Evolutionary conservation across 495 filamentous ascomycete genomes (phyloP).

Genomic region (Trichoderma reesei): DNA sequence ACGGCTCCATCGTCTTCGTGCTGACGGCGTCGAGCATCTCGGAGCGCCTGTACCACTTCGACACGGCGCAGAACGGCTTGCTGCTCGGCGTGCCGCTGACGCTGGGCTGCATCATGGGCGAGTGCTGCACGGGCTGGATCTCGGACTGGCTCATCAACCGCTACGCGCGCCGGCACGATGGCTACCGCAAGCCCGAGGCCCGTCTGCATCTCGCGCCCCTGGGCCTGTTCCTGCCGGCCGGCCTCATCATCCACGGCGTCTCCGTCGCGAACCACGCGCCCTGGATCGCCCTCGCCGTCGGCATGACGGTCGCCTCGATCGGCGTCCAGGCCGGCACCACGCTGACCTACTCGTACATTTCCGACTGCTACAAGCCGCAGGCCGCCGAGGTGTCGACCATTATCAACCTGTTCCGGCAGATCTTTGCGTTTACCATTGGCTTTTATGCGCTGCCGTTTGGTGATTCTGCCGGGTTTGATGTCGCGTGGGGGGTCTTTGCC

Average conservation of each 20-base stretch:
- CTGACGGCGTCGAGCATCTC: conserved; percentile 21
- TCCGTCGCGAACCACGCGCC: conserved; percentile 6
- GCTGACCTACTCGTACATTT: conserved; percentile 24
- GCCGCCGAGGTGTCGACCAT: conserved; percentile 13
- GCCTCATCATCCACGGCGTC: conserved; percentile 16
- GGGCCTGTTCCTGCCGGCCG: conserved; percentile 21
- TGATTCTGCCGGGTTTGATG: conserved; percentile 16
- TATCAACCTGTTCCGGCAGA: conserved; percentile 13
- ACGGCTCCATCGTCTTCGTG: conserved; percentile 22
- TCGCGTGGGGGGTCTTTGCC: conserved; percentile 16
- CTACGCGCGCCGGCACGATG: conserved; percentile 13
- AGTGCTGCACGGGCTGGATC: conserved; percentile 19
- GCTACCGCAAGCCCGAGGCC: conserved; percentile 20
- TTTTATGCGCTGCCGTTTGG: conserved; percentile 20
- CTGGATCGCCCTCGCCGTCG: conserved; percentile 19
- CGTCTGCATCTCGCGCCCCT: conserved; percentile 20
- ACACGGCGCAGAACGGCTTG: conserved; percentile 18
- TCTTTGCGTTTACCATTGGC: conserved; percentile 19
- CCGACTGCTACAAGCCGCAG: conserved; percentile 32
- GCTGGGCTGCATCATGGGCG: conserved; percentile 22
- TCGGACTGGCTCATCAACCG: conserved; percentile 18
- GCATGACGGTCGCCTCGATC: conserved; percentile 26
- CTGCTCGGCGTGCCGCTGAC: conserved; percentile 18
- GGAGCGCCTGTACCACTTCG: conserved; percentile 16
- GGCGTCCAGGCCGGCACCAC: conserved; percentile 28